Conservation (phyloP, 495 filamentous ascomycete genomes). For the Penicillium paxilli region DNA sequence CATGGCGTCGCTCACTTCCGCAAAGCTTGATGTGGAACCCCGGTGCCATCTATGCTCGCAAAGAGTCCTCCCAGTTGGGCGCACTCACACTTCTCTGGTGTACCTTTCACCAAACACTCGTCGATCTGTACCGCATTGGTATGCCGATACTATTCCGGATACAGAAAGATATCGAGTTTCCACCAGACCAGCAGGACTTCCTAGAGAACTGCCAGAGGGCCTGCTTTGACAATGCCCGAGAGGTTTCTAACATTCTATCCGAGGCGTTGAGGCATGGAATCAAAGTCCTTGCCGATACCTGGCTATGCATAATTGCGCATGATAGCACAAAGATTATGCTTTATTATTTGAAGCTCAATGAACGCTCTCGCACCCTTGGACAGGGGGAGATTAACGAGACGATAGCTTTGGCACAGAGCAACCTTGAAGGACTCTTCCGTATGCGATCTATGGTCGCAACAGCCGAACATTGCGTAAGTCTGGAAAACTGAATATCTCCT, state of each 20-base stretch:
- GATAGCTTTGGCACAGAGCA: conserved; percentile 9
- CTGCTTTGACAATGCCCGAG: conserved; percentile 13
- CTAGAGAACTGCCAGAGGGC: conserved; percentile 11
- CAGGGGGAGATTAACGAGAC: conserved; percentile 6
- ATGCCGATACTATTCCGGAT: conserved; percentile 17
- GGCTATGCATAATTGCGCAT: conserved; percentile 20
- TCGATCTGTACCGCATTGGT: conserved; percentile 21
- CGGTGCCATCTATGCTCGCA: conserved; percentile 16
- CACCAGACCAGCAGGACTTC: conserved; percentile 12
- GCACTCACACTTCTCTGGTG: conserved; percentile 19
- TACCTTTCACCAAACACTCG: conserved; percentile 18
- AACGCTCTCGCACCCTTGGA: neutral
- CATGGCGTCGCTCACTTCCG: conserved; percentile 9
- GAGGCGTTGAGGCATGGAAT: conserved; percentile 16
- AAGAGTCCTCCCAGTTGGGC: conserved; percentile 16
- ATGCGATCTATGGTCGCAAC: conserved; percentile 24
- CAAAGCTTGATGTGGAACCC: conserved; percentile 12
- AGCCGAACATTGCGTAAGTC: conserved; percentile 19
- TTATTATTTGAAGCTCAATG: conserved; percentile 11
- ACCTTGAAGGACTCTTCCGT: conserved; percentile 15
- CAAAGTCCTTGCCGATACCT: conserved; percentile 18
- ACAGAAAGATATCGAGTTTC: conserved; percentile 9
- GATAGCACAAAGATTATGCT: conserved; percentile 20
- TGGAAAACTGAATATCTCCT: neutral
- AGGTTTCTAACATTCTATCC: conserved; percentile 10